Base-by-base conservation (phyloP, 2,329 filamentous ascomycete genomes). In the Xylariaceae sp. region DNA sequence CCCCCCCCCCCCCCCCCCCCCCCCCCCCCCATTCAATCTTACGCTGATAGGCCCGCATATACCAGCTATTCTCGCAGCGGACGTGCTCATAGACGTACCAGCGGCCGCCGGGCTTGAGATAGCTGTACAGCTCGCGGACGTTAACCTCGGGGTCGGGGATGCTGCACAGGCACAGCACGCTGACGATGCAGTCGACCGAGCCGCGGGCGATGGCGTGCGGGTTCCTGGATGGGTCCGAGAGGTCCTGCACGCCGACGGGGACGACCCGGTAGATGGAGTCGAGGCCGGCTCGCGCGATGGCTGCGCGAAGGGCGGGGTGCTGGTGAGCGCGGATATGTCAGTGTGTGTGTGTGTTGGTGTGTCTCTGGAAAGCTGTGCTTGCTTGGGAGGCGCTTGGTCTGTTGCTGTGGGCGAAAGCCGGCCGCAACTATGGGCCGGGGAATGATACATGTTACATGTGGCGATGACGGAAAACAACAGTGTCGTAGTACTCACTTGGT, bases 21-120 rank as follows among this genome's bases (percentile, higher is more conserved):
- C n/a, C n/a, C n/a, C n/a, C n/a, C n/a, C n/a, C n/a, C n/a, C n/a
- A n/a, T n/a, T n/a, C 22, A 26, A 16, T 65, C 74, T 64, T 52
- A 77, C 76, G 62, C 54, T 80, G 76, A 56, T 79, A 79, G 13
- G 64, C 39, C 11, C 53, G 46, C 52, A 79, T 64, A 18, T 61
- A 54, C 52, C 64, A 63, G 9, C 63, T 64, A 4, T 59, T 51
- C 33, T 63, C 61, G 37, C 59, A 61, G 41, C 60, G 56, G 30
- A 84, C 76, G 52, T 84, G 80, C 64, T 84, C 80, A 50, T 73
- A 83, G 1, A 79, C 69, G 46, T 81, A 79, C 78, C 79, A 83
- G 29, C 73, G 64, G 0, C 80, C 80, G 4, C 80, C 80, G 4
- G 75, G 73, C 61, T 79, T 81, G 44, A 84, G 65, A 39, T 74